Base-by-base conservation (phyloP, 176 grass and related monocot species). In the Musa troglodytarum region DNA sequence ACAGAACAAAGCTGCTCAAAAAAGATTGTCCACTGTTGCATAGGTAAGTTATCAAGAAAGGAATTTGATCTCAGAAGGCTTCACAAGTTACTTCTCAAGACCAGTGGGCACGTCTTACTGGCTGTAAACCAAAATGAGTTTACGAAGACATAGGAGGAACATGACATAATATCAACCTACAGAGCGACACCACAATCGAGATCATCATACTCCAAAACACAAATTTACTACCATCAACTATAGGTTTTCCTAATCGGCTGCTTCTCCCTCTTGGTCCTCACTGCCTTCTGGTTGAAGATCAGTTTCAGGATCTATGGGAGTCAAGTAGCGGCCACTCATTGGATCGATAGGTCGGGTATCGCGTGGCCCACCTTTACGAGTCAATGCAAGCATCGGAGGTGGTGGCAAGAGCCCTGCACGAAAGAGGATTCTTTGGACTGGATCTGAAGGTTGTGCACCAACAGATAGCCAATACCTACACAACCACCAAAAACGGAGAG, bases 391-490 rank as follows among this genome's bases (percentile, higher is more conserved):
- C 88, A 93, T 80, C 19, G 90, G 88, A 59, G 94, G 94, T 14
- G 94, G 94, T 19, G 95, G 95, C 13, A 94, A 80, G 62, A 99
- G 26, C 52, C 95, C 90, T 1, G 88, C 90, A 0, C 90, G 84
- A 51, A 99, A 99, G n/a, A 99, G 86, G 52, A 99, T 90, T 2
- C 84, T 73, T 76, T 94, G 95, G 49, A 99, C 88, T 10, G 90
- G 90, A 51, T 92, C 95, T 67, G 90, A 94, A 34, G 90, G 95
- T 21, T 99, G 90, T 43, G 95, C 95, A 15, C 90, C 90, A 65
- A 99, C 91, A 16, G 91, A 99, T 1, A 99, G 55, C 95, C 91
- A 99, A 71, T 92, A 94, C 84, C 89, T 96, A 72, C n/a, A 69
- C 21, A 54, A 74, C 11, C 20, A 7, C 10, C 13, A 56, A n/a